A percentile compares a stretch with the other conserved stretches of the same genome.
phyloP scores from a whole-genome alignment of 2,329 filamentous ascomycete species.

The Zymoseptoria ardabiliae region DNA sequence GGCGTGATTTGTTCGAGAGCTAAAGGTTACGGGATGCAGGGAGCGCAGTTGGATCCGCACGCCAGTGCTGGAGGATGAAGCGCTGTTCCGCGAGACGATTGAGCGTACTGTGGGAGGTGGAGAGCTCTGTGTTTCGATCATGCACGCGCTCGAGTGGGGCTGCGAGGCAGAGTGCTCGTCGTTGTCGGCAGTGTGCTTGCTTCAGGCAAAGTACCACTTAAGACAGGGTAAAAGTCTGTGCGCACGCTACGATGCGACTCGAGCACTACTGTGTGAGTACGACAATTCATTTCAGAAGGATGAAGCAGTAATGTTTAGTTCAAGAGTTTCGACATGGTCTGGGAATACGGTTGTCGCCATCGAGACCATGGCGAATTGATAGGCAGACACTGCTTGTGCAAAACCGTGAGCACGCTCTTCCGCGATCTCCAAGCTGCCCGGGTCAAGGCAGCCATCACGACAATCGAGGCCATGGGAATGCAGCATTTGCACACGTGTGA shows the following conservation, averaged over 20 bases:
- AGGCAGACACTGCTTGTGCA: background rate
- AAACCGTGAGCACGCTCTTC: background rate
- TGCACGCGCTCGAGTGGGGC: background rate
- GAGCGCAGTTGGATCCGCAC: background rate
- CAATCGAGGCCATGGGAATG: background rate
- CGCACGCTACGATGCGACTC: background rate
- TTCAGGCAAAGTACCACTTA: too few relatives aligned
- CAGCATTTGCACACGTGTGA: background rate
- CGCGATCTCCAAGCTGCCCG: background rate
- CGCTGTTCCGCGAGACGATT: background rate
- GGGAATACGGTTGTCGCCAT: background rate
- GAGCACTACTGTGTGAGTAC: background rate
- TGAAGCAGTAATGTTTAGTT: background rate
- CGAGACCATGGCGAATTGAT: background rate
- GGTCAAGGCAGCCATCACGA: background rate
- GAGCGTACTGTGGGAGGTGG: background rate
- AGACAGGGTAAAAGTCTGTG: too few relatives aligned
- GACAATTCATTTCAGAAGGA: background rate
- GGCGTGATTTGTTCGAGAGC: background rate
- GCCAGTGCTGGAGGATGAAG: background rate
- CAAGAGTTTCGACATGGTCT: background rate
- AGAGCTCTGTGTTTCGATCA: background rate
- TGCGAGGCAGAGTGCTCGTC: too few relatives aligned
- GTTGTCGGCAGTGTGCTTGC: too few relatives aligned
- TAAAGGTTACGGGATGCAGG: background rate